A percentile compares a stretch with the other conserved stretches of the same genome.
phyloP scores from a whole-genome alignment of 768 basidiomycete species.

The Pulveroboletus sp. region DNA sequence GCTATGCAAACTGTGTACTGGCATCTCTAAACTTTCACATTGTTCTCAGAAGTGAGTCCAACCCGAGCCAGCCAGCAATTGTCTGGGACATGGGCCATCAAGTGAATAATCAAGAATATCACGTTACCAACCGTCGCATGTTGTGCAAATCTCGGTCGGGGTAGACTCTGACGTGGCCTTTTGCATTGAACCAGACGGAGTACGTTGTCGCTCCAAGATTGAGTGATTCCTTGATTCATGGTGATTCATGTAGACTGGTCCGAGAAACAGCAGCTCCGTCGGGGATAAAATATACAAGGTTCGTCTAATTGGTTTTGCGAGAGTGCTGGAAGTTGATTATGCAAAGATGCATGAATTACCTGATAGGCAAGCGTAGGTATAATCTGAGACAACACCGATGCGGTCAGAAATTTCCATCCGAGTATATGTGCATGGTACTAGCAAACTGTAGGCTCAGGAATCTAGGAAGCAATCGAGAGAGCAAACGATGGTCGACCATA shows the following conservation, averaged over 20 bases:
- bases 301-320: background rate
- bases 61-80: slow-evolving; percentile 1
- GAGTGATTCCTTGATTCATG: background rate
- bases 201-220: background rate
- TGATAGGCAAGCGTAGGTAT: too few relatives aligned
- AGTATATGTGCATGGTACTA: too few relatives aligned
- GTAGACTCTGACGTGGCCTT: background rate
- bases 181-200: background rate
- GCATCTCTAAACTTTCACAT: slow-evolving; percentile 15
- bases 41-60: slow-evolving; percentile 1
- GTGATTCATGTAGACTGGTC: background rate
- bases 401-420: too few relatives aligned
- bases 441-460: too few relatives aligned
- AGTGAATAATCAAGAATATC: background rate
- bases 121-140: background rate
- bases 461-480: too few relatives aligned
- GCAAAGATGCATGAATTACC: too few relatives aligned
- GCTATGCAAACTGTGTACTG: slow-evolving; percentile 18
- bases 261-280: background rate
- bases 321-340: background rate
- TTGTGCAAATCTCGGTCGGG: background rate
- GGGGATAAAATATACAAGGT: background rate
- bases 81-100: slow-evolving; percentile 1
- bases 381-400: too few relatives aligned
- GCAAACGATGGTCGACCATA: too few relatives aligned